Conservation (phyloP, 2,329 filamentous ascomycete genomes). For the Cercospora janseana region DNA sequence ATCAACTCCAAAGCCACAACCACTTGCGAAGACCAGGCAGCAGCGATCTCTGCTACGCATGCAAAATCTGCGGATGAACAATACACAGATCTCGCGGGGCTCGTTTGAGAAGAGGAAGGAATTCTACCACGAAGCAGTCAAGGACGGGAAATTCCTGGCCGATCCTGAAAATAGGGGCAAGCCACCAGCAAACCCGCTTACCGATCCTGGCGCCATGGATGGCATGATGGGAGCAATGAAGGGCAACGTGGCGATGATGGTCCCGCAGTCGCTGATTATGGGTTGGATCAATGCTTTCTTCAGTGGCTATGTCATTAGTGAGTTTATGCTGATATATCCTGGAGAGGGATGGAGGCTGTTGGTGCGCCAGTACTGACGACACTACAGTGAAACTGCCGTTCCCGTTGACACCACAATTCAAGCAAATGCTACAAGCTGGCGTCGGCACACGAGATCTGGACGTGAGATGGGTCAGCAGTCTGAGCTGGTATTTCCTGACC, state of each 20-base stretch:
- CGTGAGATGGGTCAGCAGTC: slow-evolving; percentile 95
- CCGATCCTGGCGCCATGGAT: slow-evolving; percentile 94
- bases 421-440: slow-evolving; percentile 97
- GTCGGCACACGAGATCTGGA: slow-evolving; percentile 95
- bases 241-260: slow-evolving; percentile 99
- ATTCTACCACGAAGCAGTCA: slow-evolving; percentile 74
- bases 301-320: slow-evolving; percentile 95
- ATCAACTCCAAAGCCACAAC: slow-evolving; percentile 76
- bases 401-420: slow-evolving; percentile 96
- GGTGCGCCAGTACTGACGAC: not conserved
- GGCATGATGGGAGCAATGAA: slow-evolving; percentile 99
- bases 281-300: slow-evolving; percentile 99
- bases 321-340: slow-evolving; percentile 32
- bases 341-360: not conserved
- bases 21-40: slow-evolving; percentile 75
- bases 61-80: slow-evolving; percentile 79
- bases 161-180: slow-evolving; percentile 83
- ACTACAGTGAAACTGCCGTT: slow-evolving; percentile 86
- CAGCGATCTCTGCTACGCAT: slow-evolving; percentile 79
- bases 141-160: slow-evolving; percentile 84
- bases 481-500: slow-evolving; percentile 98
- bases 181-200: slow-evolving; percentile 88
- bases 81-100: slow-evolving; percentile 71
- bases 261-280: slow-evolving; percentile 98
- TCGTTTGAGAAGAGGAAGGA: slow-evolving; percentile 80